Base-by-base conservation (phyloP, 805 yeast genomes). In the Dipodascopsis uninucleata region DNA sequence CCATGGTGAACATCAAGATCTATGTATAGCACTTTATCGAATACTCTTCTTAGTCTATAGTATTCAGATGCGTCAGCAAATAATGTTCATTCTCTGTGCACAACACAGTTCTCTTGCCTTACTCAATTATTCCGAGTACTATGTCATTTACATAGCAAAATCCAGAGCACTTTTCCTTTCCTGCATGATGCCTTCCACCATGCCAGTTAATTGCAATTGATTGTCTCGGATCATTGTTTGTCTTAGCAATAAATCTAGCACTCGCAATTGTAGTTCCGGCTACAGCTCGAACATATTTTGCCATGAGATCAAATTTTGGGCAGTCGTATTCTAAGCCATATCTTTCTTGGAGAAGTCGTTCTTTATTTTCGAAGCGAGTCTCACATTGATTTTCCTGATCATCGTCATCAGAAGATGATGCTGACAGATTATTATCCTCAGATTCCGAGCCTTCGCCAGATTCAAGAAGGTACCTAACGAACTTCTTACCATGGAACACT, bases 1-100 rank as follows among this genome's bases (percentile, higher is more conserved):
- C 90, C 89, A 61, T 83, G 89, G 60, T 84, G 94, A 5, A 84
- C 61, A 61, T 84, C 94, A 5, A 84, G 62, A 61, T 84, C 94
- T 3, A 84, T 60, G 55, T 84, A 84, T 57, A 79, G 65, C 1
- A 84, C 67, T 28, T 61, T 71, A 8, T 65, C 61, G 56, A 65
- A 78, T 18, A 56, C 58, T 20, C 68, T 66, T 26, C 89, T 61
- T 10, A 83, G 65, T 29, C 58, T 49, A 20, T 37, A 5, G 4
- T 25, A 35, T n/a, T n/a, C n/a, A 12, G 36, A 10, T 12, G 17
- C 18, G 6, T 33, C 21, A 41, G 44, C 17, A 17, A 12, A 28
- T 26, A 18, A 32, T 16, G 5, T 7, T 5, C 22, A 5, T 8
- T 17, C 12, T 10, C 22, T 23, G 22, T n/a, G 26, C 36, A 4